Evolutionary conservation across 2,329 filamentous ascomycete species (phyloP), one percentile per base, ranked within the genome.

Genomic region (Lasiodiplodia sp.): DNA sequence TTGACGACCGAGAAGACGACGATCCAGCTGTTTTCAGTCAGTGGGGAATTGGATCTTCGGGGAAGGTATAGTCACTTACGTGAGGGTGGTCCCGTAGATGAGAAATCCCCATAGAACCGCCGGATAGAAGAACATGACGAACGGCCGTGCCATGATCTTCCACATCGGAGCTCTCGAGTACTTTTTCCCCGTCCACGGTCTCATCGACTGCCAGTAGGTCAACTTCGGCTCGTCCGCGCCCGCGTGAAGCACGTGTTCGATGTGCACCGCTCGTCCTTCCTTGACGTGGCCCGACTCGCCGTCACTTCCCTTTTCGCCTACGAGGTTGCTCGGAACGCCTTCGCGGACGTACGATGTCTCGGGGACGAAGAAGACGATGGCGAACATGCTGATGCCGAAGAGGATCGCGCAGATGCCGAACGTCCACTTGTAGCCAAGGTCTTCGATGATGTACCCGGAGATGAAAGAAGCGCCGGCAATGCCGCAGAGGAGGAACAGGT

Each of bases 1-100:
- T 85, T 83, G 68, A 85, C 81, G 52, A 86, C 81, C 60, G 78
- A 80, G 72, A 85, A 83, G 66, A 85, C 81, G 23, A 81, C 75
- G 60, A 81, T 77, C 78, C 80, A 79, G n/a, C 2, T 16, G 2
- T 6, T 12, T n/a, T n/a, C n/a, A n/a, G 78, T 79, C 5, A 14
- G 18, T 6, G 11, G 5, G 44, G 6, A 34, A 37, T 31, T 31
- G 31, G 31, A 18, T 18, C 37, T 40, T 16, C 25, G 40, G 4
- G 12, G 5, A 5, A 10, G 31, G 18, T n/a, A n/a, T 7, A n/a
- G 2, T 3, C 4, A 52, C 60, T 64, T 31, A 64, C 60, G 58
- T 68, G 28, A 82, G 70, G 5, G 76, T 80, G 2, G 77, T 80
- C 57, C 84, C 84, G 71, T 85, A 86, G 7, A 79, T 71, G 16